Base-by-base conservation (phyloP, 768 basidiomycete species). In the Phylloporus sp. region DNA sequence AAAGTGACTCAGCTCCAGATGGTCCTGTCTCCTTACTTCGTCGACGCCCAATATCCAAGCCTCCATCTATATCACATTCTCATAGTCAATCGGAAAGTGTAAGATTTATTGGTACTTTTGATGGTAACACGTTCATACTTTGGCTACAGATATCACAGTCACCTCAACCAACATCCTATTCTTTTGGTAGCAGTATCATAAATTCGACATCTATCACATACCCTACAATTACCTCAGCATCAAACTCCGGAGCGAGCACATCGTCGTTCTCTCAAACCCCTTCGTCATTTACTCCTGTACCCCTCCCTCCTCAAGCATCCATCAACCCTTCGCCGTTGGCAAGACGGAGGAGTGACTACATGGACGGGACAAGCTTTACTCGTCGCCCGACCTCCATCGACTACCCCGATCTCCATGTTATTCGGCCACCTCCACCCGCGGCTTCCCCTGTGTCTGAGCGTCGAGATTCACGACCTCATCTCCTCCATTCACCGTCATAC, bases 231-330 rank as follows among this genome's bases (percentile, higher is more conserved):
- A 71, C 68, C 10, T 68, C 69, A 41, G 59, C 70, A 45, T 65
- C 75, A 42, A 67, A 77, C 6, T 59, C 76, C 54, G 50, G 62
- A 42, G 65, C 73, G 46, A 60, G 65, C 31, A 47, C 60, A 45
- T 75, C 76, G 1, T 71, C 77, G 24, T 75, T 76, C 60, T 61
- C 68, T 51, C 61, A 76, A 18, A 69, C 74, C 10, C 54, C 75
- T 42, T 62, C 70, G 27, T 57, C 65, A 31, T 77, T 77, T 53
- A 68, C 65, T 16, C 53, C 72, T 42, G 72, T 72, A 45, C 73
- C 88, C 0, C 78, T 87, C 1, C 93, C 91, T 11, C 92, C 93
- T 2, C 86, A 83, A 66, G 91, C 90, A 10, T 91, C 92, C 26
- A 84, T 92, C 55, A 91, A 91, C 59, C 83, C 86, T 24, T 85